Base-by-base conservation (phyloP, 2,329 filamentous ascomycete genomes). In the Alternaria infectoria region DNA sequence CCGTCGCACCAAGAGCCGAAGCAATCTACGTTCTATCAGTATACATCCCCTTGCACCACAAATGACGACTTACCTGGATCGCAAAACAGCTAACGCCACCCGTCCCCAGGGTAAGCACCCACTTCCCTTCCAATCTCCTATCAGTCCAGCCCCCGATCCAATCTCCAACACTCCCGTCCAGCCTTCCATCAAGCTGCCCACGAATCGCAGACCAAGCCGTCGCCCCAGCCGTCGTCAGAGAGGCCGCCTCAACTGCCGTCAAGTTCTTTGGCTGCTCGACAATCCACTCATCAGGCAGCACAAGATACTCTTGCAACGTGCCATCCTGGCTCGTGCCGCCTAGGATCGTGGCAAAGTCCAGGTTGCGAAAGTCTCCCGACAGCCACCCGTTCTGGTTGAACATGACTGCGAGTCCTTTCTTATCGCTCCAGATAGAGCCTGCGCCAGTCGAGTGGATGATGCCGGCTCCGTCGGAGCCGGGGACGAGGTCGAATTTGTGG, bases 81-180 rank as follows among this genome's bases (percentile, higher is more conserved):
- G 75, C 74, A 36, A 77, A 75, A 58, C 79, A 73, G 21, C 72
- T 78, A 59, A 78, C 76, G 71, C 84, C 83, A 0, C 80, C 79
- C 0, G 79, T 91, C 13, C 89, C 89, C 77, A 90, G 87, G 2
- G 88, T 88, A 26, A 91, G 81, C 3, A 91, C 87, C 23, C 61
- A 63, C 55, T 67, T 69, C 77, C 26, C 79, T 75, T 69, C 19
- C 8, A 62, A 28, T 26, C 58, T 40, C 28, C 50, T 64, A 21
- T 54, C 66, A 15, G 45, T 57, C 60, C 68, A 65, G 36, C 56
- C 62, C 49, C 61, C 5, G 6, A 43, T 54, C 66, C 64, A 64
- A 5, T 32, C 57, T 15, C 50, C 23, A 5, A 62, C 17, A 5
- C 36, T 17, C 19, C 66, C 59, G 19, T 43, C 45, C 10, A 69